Evolutionary conservation across 106 monocot genomes (phyloP), one percentile per base, ranked within the genome.

Genomic region (Posidonia australis): DNA sequence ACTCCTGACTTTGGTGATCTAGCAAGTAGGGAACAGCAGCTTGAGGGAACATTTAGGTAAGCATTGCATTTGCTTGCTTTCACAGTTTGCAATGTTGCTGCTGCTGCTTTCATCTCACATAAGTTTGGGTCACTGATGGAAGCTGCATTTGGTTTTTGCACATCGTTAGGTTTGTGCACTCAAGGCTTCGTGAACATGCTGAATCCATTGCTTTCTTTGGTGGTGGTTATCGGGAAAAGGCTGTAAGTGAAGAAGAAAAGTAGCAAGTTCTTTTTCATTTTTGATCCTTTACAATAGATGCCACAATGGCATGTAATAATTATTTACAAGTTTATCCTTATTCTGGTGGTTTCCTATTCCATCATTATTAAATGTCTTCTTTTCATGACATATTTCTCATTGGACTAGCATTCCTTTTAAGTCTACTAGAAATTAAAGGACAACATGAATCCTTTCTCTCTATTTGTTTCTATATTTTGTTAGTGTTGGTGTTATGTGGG

Each of bases 131-230:
- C 72, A 22, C 17, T 69, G 2, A 51, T 19, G 5, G 9, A 32
- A 10, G 42, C 43, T 42, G 52, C 9, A 36, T 26, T 25, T 71
- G 28, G 27, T 27, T 25, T 13, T 60, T 18, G 5, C 3, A 30
- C 22, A n/a, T 64, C 10, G 67, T 5, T 51, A 92, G 98, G 73
- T 98, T 87, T 72, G 87, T 85, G 83, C 98, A 98, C 31, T 82
- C 90, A 32, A 98, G 98, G 72, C 82, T 98, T 26, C 91, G 91
- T 46, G 77, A 87, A 44, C 87, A 98, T 85, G 98, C 91, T 59
- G 98, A 98, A 79, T 98, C 98, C 18, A 64, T 98, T 83, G 98
- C 98, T 68, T 98, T 98, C 63, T 98, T 98, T 79, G 98, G 91
- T 68, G 98, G 98, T 65, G 98, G 98, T 66, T 79, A 79, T 69